Evolutionary conservation across 2,329 filamentous ascomycete genomes (phyloP).

Genomic region (Lachnellula hyalina): DNA sequence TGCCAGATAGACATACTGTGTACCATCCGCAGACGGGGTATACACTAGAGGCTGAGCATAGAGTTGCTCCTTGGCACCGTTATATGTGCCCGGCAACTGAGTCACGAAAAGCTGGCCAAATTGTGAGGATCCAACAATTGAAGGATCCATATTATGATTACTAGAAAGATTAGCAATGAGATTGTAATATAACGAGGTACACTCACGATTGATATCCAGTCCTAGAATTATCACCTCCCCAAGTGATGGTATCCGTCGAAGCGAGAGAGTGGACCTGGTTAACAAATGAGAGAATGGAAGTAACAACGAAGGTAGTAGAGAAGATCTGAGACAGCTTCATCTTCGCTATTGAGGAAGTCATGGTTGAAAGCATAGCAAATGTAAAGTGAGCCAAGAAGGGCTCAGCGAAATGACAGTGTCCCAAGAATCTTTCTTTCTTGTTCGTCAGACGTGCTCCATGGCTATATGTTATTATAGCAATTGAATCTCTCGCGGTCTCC

Average conservation of each 20-base stretch:
- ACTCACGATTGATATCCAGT: slow-evolving; percentile 48
- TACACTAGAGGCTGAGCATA: slow-evolving; percentile 48
- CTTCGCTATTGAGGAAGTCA: not conserved
- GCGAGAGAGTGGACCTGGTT: slow-evolving; percentile 19
- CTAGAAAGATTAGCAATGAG: slow-evolving; percentile 14
- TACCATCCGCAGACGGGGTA: slow-evolving; percentile 41
- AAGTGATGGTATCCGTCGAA: slow-evolving; percentile 43
- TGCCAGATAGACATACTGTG: slow-evolving; percentile 50
- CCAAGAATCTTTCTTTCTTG: too few relatives aligned
- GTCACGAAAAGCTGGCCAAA: slow-evolving; percentile 53
- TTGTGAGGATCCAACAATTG: slow-evolving; percentile 47
- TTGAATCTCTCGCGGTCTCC: too few relatives aligned
- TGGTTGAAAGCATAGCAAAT: slow-evolving; percentile 2
- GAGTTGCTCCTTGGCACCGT: slow-evolving; percentile 45
- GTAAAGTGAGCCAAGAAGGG: not conserved
- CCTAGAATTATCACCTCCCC: slow-evolving; percentile 52
- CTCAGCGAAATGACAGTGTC: not conserved
- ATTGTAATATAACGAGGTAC: not conserved
- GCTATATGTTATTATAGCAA: too few relatives aligned
- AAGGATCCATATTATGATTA: slow-evolving; percentile 60
- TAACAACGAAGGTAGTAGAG: slow-evolving; percentile 18
- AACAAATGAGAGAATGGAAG: slow-evolving; percentile 17
- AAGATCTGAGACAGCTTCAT: slow-evolving; percentile 4
- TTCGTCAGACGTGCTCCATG: too few relatives aligned
- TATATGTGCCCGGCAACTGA: slow-evolving; percentile 46